phyloP scores from a whole-genome alignment of 129 eudicot genomes.

The Artemisia argyi region DNA sequence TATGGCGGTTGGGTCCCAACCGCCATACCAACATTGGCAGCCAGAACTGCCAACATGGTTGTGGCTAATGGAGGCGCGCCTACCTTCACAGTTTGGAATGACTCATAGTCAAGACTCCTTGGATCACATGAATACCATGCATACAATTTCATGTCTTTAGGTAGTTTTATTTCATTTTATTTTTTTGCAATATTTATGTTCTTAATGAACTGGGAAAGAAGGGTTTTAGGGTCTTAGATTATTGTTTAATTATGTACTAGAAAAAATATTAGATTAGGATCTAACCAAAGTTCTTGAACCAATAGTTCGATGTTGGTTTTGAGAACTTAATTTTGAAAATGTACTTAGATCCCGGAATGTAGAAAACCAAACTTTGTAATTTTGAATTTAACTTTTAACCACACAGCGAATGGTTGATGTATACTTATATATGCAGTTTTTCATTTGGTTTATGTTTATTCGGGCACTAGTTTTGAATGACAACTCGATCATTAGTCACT shows the following conservation, averaged over 20 bases:
- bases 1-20: conserved; percentile 70
- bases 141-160: conserved; percentile 21
- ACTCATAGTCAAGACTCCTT: conserved; percentile 24
- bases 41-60: conserved; percentile 41
- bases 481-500: no score
- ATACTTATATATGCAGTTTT: not conserved
- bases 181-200: conserved; percentile 19
- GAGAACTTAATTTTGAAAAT: conserved; percentile 53
- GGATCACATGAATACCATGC: not conserved
- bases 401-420: conserved; percentile 39
- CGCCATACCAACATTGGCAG: conserved; percentile 52
- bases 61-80: conserved; percentile 46
- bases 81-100: conserved; percentile 71
- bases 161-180: not conserved
- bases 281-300: conserved; percentile 46
- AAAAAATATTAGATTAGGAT: conserved; percentile 36
- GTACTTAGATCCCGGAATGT: conserved; percentile 49
- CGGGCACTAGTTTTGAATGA: no score
- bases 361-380: conserved; percentile 60
- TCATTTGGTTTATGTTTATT: no score
- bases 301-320: conserved; percentile 41
- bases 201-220: conserved; percentile 26
- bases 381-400: conserved; percentile 32
- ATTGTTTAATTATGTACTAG: conserved; percentile 15
- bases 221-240: conserved; percentile 22